Evolutionary conservation across 163 green algal genomes (phyloP).

Genomic region (Scenedesmus sp.): DNA sequence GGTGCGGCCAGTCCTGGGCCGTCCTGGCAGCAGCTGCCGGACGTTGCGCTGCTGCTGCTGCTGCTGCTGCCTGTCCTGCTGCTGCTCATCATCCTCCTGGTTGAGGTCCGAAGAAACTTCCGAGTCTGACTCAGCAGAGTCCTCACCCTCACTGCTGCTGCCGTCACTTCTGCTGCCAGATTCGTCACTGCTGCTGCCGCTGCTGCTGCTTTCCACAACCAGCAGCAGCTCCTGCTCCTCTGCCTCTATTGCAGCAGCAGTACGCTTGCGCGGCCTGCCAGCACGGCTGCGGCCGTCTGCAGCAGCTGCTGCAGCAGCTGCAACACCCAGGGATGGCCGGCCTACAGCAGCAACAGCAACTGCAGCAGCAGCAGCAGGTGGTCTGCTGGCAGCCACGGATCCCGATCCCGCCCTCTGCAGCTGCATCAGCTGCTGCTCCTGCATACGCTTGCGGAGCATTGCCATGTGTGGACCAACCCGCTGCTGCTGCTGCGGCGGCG

Average conservation of each 20-base stretch:
- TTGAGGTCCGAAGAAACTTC: neutral
- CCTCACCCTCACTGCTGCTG: conserved; percentile 1
- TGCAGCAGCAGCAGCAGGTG: neutral
- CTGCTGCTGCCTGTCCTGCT: neutral
- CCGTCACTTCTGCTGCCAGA: neutral
- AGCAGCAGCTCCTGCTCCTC: neutral
- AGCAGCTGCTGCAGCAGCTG: neutral
- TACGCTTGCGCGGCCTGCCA: neutral
- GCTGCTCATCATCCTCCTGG: neutral
- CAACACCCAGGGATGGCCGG: neutral
- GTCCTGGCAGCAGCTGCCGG: neutral
- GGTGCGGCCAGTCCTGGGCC: neutral
- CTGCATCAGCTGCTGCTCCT: conserved; percentile 4
- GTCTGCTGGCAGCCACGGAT: neutral
- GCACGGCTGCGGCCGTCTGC: neutral
- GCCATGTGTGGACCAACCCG: neutral
- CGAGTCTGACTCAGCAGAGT: neutral
- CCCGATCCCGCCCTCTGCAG: neutral
- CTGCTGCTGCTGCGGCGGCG: neutral
- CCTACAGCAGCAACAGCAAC: neutral
- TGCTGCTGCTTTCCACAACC: neutral
- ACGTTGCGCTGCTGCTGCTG: neutral
- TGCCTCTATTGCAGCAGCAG: neutral
- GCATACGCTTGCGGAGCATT: conserved; percentile 24
- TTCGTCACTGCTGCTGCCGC: neutral